These are phyloP conservation scores for Drechslerella dactyloides DNA, from an alignment of 2,329 filamentous ascomycete species.

Conservation along the genomic window DNA sequence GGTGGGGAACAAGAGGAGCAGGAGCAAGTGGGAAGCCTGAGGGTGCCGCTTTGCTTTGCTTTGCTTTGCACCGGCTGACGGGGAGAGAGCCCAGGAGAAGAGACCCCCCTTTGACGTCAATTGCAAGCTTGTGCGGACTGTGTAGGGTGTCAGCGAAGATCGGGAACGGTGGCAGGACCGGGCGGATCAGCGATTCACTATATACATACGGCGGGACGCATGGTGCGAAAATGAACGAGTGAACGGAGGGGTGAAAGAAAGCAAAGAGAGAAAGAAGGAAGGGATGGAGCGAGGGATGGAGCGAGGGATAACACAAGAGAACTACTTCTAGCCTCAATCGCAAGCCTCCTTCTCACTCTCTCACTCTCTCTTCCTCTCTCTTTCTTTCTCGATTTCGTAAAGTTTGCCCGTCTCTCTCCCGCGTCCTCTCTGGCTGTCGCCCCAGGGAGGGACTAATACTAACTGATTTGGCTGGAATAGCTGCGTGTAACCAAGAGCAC, in stretches of 20 bases:
- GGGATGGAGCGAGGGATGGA: neutral
- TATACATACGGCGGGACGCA: neutral
- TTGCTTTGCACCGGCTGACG: too few species aligned
- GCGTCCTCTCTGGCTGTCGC: too few species aligned
- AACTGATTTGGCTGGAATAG: neutral
- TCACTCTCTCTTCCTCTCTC: too few species aligned
- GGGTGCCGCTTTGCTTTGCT: neutral
- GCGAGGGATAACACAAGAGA: neutral
- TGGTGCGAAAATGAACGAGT: neutral
- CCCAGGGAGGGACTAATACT: too few species aligned
- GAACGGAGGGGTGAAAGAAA: too few species aligned
- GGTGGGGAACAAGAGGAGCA: too few species aligned
- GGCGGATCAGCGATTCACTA: slow-evolving; percentile 9
- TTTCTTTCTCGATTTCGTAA: too few species aligned
- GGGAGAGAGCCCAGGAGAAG: slow-evolving; percentile 25
- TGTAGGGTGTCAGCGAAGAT: slow-evolving; percentile 10
- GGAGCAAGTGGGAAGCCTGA: neutral
- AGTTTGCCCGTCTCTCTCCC: too few species aligned
- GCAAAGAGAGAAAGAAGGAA: neutral
- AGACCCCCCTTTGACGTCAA: slow-evolving; percentile 43
- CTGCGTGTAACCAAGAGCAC: slow-evolving; percentile 31
- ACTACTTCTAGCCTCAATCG: neutral
- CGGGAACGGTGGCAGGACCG: neutral
- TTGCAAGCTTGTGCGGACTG: slow-evolving; percentile 14
- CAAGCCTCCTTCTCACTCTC: neutral